These are phyloP conservation scores for Pelagophyceae sp. DNA, from an alignment of 352 stramenopile genomes.

Conservation along the genomic window DNA sequence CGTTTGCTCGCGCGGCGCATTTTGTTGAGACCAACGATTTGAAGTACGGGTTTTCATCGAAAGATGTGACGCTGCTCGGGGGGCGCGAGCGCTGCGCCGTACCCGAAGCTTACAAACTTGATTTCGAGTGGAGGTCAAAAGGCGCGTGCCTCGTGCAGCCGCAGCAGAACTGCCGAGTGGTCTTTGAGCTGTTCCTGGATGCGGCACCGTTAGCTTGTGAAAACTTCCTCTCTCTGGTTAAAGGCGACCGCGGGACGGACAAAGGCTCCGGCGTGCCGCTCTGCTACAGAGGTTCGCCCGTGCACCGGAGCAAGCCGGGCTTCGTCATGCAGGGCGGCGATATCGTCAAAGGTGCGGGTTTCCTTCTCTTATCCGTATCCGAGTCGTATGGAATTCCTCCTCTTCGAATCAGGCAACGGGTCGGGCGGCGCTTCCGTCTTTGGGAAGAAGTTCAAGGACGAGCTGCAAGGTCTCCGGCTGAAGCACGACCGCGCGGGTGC, in stretches of 20 bases:
- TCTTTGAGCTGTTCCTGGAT: background rate
- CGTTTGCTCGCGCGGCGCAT: background rate
- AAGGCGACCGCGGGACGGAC: background rate
- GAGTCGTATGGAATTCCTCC: too few relatives aligned
- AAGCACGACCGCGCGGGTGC: conserved; percentile 80
- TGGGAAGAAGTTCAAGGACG: conserved; percentile 82
- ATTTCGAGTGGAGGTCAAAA: conserved; percentile 5
- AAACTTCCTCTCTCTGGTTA: background rate
- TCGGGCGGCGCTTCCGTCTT: conserved; percentile 89
- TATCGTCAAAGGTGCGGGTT: conserved; percentile 67
- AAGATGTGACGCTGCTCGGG: background rate
- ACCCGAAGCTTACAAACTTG: background rate
- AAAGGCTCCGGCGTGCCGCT: conserved; percentile 2
- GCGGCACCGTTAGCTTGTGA: background rate
- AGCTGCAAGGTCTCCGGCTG: conserved; percentile 82
- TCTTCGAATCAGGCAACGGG: too few relatives aligned
- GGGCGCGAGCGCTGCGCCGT: background rate
- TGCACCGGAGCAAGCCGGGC: conserved; percentile 63
- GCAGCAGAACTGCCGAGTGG: conserved; percentile 1
- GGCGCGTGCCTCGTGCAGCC: background rate
- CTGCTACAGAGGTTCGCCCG: background rate
- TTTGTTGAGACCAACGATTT: conserved; percentile 5
- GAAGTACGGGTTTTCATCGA: conserved; percentile 3
- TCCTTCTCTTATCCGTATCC: too few relatives aligned
- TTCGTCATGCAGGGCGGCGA: conserved; percentile 80